A percentile compares a stretch with the other conserved stretches of the same genome.
phyloP scores from a whole-genome alignment of 805 yeast genomes.

The Candida alai region DNA sequence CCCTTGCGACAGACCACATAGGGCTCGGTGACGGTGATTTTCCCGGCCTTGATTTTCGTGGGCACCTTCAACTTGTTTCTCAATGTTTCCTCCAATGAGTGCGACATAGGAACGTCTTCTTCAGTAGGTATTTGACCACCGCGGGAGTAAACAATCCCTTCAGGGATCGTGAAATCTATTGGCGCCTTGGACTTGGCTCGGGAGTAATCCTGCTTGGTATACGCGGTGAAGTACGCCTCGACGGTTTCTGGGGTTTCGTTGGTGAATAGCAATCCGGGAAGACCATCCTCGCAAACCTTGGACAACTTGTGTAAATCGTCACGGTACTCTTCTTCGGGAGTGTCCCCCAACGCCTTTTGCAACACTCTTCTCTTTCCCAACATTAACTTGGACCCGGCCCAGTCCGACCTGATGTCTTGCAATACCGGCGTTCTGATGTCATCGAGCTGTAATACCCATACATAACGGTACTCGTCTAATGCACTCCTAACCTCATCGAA shows the following conservation, averaged over 20 bases:
- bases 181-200: conserved; percentile 88
- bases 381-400: conserved; percentile 86
- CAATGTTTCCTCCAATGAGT: conserved; percentile 88
- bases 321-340: conserved; percentile 79
- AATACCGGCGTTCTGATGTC: conserved; percentile 95
- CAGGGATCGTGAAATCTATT: conserved; percentile 79
- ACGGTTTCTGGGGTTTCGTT: conserved; percentile 87
- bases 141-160: conserved; percentile 87
- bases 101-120: conserved; percentile 96
- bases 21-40: conserved; percentile 71
- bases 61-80: conserved; percentile 90
- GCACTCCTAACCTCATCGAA: conserved; percentile 86
- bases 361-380: conserved; percentile 92
- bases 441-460: conserved; percentile 82
- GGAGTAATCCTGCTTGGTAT: conserved; percentile 76
- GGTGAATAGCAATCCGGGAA: conserved; percentile 85
- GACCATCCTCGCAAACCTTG: conserved; percentile 57
- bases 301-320: conserved; percentile 65
- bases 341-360: conserved; percentile 87
- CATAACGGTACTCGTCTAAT: conserved; percentile 71
- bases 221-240: conserved; percentile 78
- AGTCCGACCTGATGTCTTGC: conserved; percentile 87
- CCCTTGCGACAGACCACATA: conserved; percentile 79
- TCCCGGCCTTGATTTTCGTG: conserved; percentile 85
- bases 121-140: conserved; percentile 89